phyloP scores from a whole-genome alignment of 768 basidiomycete species.

The Leccinum uliginosum region DNA sequence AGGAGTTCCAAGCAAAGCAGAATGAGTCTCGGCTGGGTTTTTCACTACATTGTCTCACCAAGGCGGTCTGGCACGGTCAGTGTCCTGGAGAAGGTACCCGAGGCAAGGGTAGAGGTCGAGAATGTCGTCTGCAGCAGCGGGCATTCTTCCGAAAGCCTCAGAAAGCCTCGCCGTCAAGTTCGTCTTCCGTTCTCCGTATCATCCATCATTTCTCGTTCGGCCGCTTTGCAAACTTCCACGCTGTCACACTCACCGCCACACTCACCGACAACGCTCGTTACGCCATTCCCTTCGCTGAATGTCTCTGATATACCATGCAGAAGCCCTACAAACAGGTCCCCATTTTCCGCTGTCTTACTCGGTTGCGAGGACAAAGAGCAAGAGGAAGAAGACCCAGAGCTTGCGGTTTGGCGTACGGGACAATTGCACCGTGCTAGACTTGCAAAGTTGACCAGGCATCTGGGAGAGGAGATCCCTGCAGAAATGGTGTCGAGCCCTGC shows the following conservation, averaged over 20 bases:
- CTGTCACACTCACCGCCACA: neutral
- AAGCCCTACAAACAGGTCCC: constrained; percentile 12
- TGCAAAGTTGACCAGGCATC: constrained; percentile 35
- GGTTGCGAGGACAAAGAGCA: constrained; percentile 1
- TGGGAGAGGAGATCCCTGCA: constrained; percentile 37
- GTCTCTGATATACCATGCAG: constrained; percentile 7
- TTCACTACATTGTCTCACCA: constrained; percentile 33
- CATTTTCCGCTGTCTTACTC: constrained; percentile 13
- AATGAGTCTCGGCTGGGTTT: constrained; percentile 40
- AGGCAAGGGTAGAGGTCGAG: constrained; percentile 2
- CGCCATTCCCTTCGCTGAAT: constrained; percentile 10
- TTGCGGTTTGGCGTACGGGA: constrained; percentile 10
- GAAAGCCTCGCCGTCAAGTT: neutral
- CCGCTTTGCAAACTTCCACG: constrained; percentile 1
- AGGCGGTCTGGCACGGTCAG: neutral
- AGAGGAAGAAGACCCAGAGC: constrained; percentile 4
- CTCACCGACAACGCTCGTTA: constrained; percentile 4
- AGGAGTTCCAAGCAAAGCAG: constrained; percentile 32
- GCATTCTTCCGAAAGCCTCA: neutral
- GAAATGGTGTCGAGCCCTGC: constrained; percentile 27
- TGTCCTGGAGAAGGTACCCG: constrained; percentile 1
- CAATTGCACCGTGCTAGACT: constrained; percentile 30
- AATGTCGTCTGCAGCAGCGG: neutral
- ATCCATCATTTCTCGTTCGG: constrained; percentile 1
- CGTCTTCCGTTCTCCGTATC: neutral